Conservation (phyloP, 805 yeast species). For the Saturnispora quitensis region DNA sequence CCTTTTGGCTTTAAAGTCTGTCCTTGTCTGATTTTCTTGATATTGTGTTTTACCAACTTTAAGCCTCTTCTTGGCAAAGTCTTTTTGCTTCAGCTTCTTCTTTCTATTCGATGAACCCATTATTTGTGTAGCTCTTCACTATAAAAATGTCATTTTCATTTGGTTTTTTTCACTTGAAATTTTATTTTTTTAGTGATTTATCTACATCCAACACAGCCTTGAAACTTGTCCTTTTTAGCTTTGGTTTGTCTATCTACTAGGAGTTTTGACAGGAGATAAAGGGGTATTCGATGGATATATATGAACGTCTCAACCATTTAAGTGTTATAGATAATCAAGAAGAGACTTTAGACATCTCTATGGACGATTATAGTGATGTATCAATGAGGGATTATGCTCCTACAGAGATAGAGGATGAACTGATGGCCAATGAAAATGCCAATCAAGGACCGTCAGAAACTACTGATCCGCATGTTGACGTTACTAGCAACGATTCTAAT, state of each 20-base stretch:
- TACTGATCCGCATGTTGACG: neutral
- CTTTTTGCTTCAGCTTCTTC: slow-evolving; percentile 58
- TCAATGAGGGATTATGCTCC: slow-evolving; percentile 3
- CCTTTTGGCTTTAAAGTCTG: slow-evolving; percentile 68
- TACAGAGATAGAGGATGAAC: neutral
- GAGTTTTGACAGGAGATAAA: neutral
- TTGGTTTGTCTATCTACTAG: neutral
- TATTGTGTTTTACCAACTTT: slow-evolving; percentile 79
- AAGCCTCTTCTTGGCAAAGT: slow-evolving; percentile 68
- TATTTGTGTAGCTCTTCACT: neutral
- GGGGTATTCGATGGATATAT: neutral
- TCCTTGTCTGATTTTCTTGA: slow-evolving; percentile 72
- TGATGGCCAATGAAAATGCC: neutral
- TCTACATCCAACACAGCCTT: slow-evolving; percentile 7
- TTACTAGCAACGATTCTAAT: neutral
- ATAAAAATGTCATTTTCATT: neutral
- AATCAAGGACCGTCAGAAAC: neutral
- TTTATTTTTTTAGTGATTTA: neutral
- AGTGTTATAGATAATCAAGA: neutral
- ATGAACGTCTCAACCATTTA: neutral
- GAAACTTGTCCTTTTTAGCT: neutral
- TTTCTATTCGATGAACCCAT: slow-evolving; percentile 46
- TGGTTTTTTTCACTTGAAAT: neutral
- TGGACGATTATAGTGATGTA: slow-evolving; percentile 1
- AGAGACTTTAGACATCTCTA: neutral